A percentile compares a stretch with the other conserved stretches of the same genome.
Evolutionary conservation across 2,329 filamentous ascomycete genomes (phyloP).

Genomic region (Diplodia intermedia): DNA sequence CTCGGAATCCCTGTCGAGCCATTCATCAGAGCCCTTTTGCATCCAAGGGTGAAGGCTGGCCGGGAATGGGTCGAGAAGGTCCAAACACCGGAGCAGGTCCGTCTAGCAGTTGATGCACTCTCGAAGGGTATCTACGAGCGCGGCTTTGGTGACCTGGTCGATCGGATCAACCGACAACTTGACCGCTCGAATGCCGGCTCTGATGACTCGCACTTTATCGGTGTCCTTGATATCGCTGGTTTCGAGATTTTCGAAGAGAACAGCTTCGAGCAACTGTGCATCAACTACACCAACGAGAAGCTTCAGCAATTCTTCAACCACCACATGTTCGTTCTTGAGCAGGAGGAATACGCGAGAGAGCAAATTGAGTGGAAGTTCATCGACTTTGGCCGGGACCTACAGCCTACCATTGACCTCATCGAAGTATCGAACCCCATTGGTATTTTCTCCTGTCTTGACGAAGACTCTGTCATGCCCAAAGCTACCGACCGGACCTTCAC

Average conservation of each 20-base stretch:
- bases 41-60: slow-evolving; percentile 93
- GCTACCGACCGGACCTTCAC: slow-evolving; percentile 97
- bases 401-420: slow-evolving; percentile 97
- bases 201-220: slow-evolving; percentile 95
- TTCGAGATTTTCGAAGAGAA: slow-evolving; percentile 99
- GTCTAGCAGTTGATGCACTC: slow-evolving; percentile 85
- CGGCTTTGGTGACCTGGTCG: slow-evolving; percentile 90
- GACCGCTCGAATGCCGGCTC: slow-evolving; percentile 82
- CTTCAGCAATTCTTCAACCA: slow-evolving; percentile 99
- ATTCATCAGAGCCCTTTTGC: slow-evolving; percentile 86
- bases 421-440: slow-evolving; percentile 96
- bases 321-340: slow-evolving; percentile 99
- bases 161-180: slow-evolving; percentile 87
- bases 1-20: slow-evolving; percentile 84
- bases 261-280: slow-evolving; percentile 98
- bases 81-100: slow-evolving; percentile 95
- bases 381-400: slow-evolving; percentile 94
- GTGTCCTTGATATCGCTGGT: slow-evolving; percentile 96
- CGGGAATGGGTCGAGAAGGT: slow-evolving; percentile 99
- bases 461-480: slow-evolving; percentile 99
- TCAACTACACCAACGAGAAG: slow-evolving; percentile 99
- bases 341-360: slow-evolving; percentile 96
- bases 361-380: slow-evolving; percentile 99
- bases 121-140: slow-evolving; percentile 98
- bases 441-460: slow-evolving; percentile 97